phyloP scores from a whole-genome alignment of 352 stramenopile genomes.

The Pythium aquatile region DNA sequence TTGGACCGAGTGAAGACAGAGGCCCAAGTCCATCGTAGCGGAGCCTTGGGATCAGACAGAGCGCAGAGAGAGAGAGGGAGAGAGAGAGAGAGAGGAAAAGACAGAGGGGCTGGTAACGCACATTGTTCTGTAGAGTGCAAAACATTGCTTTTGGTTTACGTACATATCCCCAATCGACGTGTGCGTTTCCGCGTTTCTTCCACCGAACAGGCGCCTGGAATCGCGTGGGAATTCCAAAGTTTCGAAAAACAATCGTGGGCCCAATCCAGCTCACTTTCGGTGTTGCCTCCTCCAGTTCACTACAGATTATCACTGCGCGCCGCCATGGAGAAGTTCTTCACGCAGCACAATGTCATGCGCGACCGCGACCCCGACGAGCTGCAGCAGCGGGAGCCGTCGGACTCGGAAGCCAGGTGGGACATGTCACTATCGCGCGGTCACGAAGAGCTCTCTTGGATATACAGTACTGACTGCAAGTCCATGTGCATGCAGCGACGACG shows the following conservation, averaged over 20 bases:
- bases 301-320: not conserved
- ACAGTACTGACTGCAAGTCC: conserved; percentile 1
- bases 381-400: conserved; percentile 42
- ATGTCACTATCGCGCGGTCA: conserved; percentile 20
- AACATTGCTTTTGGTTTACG: conserved; percentile 24
- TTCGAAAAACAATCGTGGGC: not conserved
- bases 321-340: conserved; percentile 79
- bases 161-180: not conserved
- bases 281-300: too few species aligned
- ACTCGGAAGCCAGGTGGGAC: conserved; percentile 69
- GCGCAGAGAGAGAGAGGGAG: not conserved
- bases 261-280: not conserved
- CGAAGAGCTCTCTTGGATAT: not conserved
- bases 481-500: conserved; percentile 33
- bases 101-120: conserved; percentile 11
- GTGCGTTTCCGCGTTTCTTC: conserved; percentile 3
- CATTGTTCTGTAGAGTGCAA: conserved; percentile 25
- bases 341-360: conserved; percentile 70
- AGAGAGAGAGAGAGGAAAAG: conserved; percentile 6
- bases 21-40: not conserved
- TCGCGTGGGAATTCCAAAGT: not conserved
- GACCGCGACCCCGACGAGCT: conserved; percentile 75
- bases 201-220: conserved; percentile 6
- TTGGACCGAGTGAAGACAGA: not conserved
- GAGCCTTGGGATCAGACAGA: conserved; percentile 4